Conservation (phyloP, 108 stramenopile genomes). For the Bacterosira constricta region DNA sequence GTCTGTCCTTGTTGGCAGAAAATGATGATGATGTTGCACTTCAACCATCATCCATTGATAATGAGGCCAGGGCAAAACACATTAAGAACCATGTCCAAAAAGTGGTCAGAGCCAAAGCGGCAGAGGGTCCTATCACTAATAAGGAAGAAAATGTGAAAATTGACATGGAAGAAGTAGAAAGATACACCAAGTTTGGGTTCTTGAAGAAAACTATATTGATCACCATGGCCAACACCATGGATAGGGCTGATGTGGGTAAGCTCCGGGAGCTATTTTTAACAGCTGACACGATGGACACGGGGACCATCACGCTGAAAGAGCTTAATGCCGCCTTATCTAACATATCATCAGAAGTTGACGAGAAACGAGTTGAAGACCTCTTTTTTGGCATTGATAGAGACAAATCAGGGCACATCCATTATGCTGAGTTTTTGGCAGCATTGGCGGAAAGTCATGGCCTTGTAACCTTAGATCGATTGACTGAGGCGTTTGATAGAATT, state of each 20-base stretch:
- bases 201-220: slow-evolving; percentile 64
- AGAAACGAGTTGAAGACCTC: slow-evolving; percentile 53
- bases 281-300: slow-evolving; percentile 63
- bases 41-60: neutral
- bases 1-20: neutral
- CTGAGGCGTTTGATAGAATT: slow-evolving; percentile 78
- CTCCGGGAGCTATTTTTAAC: slow-evolving; percentile 58
- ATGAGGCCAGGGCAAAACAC: slow-evolving; percentile 12
- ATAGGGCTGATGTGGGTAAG: slow-evolving; percentile 51
- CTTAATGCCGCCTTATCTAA: slow-evolving; percentile 49
- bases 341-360: slow-evolving; percentile 47
- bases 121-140: slow-evolving; percentile 7
- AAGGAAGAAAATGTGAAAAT: slow-evolving; percentile 9
- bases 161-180: slow-evolving; percentile 37
- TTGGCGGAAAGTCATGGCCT: slow-evolving; percentile 66
- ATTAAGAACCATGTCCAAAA: slow-evolving; percentile 43
- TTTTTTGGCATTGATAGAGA: slow-evolving; percentile 74
- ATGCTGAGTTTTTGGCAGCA: slow-evolving; percentile 79
- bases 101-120: slow-evolving; percentile 24
- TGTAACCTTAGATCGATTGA: slow-evolving; percentile 67
- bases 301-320: slow-evolving; percentile 66
- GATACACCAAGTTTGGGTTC: slow-evolving; percentile 49
- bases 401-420: slow-evolving; percentile 67
- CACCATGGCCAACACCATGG: slow-evolving; percentile 70
- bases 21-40: slow-evolving; percentile 21